Evolutionary conservation across 2,329 filamentous ascomycete species (phyloP).

Genomic region (Beauveria sp.): DNA sequence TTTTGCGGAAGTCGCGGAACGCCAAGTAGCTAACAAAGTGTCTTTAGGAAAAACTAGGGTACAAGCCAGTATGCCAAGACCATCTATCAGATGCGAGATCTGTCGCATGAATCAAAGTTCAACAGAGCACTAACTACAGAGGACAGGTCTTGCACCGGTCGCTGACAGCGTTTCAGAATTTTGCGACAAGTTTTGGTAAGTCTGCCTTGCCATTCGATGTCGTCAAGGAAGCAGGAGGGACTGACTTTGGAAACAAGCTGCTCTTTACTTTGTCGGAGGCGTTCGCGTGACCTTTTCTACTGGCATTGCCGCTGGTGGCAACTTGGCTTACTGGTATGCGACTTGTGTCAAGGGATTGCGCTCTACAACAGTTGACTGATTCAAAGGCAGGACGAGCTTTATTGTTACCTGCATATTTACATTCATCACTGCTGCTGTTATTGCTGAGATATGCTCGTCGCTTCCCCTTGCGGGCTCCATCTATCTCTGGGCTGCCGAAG

Average conservation of each 20-base stretch:
- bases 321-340: slow-evolving; percentile 49
- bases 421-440: slow-evolving; percentile 52
- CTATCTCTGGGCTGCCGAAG: slow-evolving; percentile 54
- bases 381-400: slow-evolving; percentile 42
- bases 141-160: slow-evolving; percentile 46
- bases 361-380: neutral
- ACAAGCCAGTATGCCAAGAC: slow-evolving; percentile 18
- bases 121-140: neutral
- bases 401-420: slow-evolving; percentile 52
- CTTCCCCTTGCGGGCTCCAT: slow-evolving; percentile 52
- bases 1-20: neutral
- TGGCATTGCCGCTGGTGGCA: slow-evolving; percentile 53
- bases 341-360: too few relatives aligned
- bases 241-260: slow-evolving; percentile 32
- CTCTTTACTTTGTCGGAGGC: slow-evolving; percentile 53
- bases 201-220: neutral
- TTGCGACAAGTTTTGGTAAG: slow-evolving; percentile 50
- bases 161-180: slow-evolving; percentile 51
- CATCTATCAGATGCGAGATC: neutral
- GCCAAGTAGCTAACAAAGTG: neutral
- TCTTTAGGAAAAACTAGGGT: slow-evolving; percentile 19
- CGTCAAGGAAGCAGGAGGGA: neutral
- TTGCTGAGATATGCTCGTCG: slow-evolving; percentile 54
- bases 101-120: neutral
- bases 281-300: slow-evolving; percentile 55